Conservation (phyloP, 2,329 filamentous ascomycete species). For the Calcarisporium arbuscula region DNA sequence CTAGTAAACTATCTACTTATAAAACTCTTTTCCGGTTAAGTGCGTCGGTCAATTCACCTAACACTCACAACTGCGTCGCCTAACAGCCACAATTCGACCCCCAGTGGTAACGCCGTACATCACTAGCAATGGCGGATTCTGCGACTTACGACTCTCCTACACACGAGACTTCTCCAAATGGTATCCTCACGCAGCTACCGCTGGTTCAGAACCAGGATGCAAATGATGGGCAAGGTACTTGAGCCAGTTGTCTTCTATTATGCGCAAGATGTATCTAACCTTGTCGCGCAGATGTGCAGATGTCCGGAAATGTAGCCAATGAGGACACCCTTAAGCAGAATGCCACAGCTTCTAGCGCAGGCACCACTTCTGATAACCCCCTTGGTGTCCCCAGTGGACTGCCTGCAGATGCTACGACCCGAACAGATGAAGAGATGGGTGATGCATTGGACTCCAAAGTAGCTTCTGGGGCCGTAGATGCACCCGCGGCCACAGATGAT, state of each 20-base stretch:
- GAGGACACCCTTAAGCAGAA: slow-evolving; percentile 55
- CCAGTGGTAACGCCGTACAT: no score
- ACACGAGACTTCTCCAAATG: slow-evolving; percentile 49
- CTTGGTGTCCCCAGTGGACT: slow-evolving; percentile 63
- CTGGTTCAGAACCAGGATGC: slow-evolving; percentile 37
- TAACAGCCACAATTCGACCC: no score
- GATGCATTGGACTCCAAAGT: slow-evolving; percentile 52
- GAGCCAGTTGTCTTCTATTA: background rate
- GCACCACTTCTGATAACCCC: slow-evolving; percentile 52
- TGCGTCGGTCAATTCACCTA: no score
- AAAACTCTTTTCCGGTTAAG: no score
- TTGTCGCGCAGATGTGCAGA: slow-evolving; percentile 51
- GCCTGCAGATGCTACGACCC: slow-evolving; percentile 46
- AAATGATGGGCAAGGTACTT: slow-evolving; percentile 41
- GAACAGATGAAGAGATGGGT: slow-evolving; percentile 76
- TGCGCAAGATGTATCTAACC: background rate
- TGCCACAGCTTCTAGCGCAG: slow-evolving; percentile 51
- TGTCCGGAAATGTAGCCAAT: slow-evolving; percentile 45
- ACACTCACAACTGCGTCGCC: no score
- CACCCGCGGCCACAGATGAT: slow-evolving; percentile 40
- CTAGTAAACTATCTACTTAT: no score
- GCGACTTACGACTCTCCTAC: slow-evolving; percentile 51
- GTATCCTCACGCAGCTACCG: slow-evolving; percentile 49
- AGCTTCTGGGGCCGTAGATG: slow-evolving; percentile 37
- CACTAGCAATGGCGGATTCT: slow-evolving; percentile 52